Percentiles rank a stretch among this genome's conserved stretches.
Evolutionary conservation across 2,329 filamentous ascomycete species (phyloP).

Genomic region (Diaporthe sp.): DNA sequence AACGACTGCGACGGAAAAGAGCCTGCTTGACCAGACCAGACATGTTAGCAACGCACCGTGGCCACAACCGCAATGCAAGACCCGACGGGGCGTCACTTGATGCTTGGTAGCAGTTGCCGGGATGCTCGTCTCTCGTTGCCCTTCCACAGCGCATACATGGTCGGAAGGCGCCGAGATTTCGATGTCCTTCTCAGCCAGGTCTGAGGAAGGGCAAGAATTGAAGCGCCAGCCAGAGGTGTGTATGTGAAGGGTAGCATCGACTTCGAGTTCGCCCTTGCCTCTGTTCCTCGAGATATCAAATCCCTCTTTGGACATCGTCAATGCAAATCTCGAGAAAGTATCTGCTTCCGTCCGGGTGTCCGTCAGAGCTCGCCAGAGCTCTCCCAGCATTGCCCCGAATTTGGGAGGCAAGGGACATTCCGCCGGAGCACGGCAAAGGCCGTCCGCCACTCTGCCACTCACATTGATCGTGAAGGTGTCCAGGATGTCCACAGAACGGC

Average conservation of each 20-base stretch:
- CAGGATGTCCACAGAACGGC: constrained; percentile 11
- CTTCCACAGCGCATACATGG: constrained; percentile 7
- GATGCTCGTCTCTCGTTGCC: not conserved
- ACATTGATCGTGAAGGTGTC: not conserved
- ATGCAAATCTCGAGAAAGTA: not conserved
- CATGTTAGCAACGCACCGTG: not conserved
- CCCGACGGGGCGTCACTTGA: constrained; percentile 2
- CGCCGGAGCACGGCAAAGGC: not conserved
- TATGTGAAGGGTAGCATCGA: not conserved
- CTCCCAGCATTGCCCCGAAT: not conserved
- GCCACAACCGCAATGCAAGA: not conserved
- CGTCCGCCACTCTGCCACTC: not conserved
- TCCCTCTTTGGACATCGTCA: too few species aligned
- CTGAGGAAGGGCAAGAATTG: not conserved
- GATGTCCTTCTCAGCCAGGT: not conserved
- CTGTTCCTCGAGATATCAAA: not conserved
- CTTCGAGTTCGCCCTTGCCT: not conserved
- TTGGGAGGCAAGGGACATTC: too few species aligned
- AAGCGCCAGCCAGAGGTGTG: not conserved
- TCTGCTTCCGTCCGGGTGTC: not conserved
- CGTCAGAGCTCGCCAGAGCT: not conserved
- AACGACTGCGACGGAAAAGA: not conserved
- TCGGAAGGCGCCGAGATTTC: constrained; percentile 22
- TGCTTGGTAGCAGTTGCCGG: not conserved
- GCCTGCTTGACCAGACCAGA: not conserved